Evolutionary conservation across 176 grass and related monocot genomes (phyloP), one percentile per base, ranked within the genome.

Genomic region (Saccharum spontaneum): DNA sequence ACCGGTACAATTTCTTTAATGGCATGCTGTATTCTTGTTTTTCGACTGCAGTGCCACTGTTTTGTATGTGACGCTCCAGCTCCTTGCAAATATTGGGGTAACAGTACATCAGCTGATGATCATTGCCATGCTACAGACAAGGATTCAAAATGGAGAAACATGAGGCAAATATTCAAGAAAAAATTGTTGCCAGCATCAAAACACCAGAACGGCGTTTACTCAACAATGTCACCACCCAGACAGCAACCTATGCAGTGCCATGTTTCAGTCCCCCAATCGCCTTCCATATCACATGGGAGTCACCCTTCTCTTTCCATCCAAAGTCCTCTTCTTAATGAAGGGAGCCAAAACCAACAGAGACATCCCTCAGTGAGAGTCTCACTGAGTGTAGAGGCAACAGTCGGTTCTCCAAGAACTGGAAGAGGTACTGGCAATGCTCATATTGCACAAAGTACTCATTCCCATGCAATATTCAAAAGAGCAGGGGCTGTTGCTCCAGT

Each of bases 51-150:
- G 97, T 99, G 97, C 80, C 92, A 99, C 86, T 99, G 97, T 79
- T 99, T 90, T 88, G 97, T 99, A 24, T 99, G 97, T 85, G 97
- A 99, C 1, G 39, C 76, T 30, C 92, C 67, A 79, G 97, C 97
- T 84, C 97, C 97, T 70, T 99, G 97, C 77, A 88, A 16, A 57
- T 92, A 86, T 45, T 99, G 97, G 97, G 90, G 90, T 83, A 88
- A 80, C 30, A 87, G 85, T 79, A 61, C 63, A 17, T 65, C 48
- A 22, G 16, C 44, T 67, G 73, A n/a, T 31, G 86, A 94, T 83
- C 97, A 99, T 86, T 99, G 97, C 7, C 83, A 99, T 84, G 91
- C 97, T 76, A 97, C 88, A 4, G 94, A 99, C 77, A 94, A 97
- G 88, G 86, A 89, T 59, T 22, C 40, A 59, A 86, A 44, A 46